phyloP scores from a whole-genome alignment of 2,329 filamentous ascomycete genomes.

The Paecilomyces fulvus region DNA sequence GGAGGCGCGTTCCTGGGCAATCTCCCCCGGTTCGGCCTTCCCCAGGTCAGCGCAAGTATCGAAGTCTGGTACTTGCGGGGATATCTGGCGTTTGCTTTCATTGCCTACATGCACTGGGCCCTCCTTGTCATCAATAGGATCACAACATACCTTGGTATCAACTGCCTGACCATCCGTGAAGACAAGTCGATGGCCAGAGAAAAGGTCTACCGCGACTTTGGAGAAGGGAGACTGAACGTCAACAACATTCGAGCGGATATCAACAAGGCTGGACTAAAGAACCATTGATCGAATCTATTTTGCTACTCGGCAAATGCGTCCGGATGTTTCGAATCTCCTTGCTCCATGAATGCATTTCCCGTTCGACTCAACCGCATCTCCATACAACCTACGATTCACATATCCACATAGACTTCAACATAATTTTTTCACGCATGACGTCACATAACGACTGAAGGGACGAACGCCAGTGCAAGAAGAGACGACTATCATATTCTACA shows the following conservation, averaged over 20 bases:
- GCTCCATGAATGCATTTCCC: background rate
- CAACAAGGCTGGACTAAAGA: constrained; percentile 1
- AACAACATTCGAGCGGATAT: background rate
- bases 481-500: background rate
- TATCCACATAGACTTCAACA: background rate
- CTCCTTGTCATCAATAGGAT: constrained; percentile 84
- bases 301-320: background rate
- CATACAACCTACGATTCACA: background rate
- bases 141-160: constrained; percentile 86
- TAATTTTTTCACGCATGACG: background rate
- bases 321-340: background rate
- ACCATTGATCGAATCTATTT: background rate
- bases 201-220: constrained; percentile 26
- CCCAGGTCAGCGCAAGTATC: constrained; percentile 52
- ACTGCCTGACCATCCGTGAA: constrained; percentile 72
- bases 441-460: background rate
- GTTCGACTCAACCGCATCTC: background rate
- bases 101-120: constrained; percentile 93
- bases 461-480: background rate
- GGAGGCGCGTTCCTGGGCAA: constrained; percentile 78
- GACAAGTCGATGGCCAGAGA: constrained; percentile 26
- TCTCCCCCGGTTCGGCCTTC: constrained; percentile 66
- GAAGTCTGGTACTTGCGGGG: constrained; percentile 76
- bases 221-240: constrained; percentile 14
- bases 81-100: constrained; percentile 72